phyloP scores from a whole-genome alignment of 2,329 filamentous ascomycete species.

The Exophiala spinifera region DNA sequence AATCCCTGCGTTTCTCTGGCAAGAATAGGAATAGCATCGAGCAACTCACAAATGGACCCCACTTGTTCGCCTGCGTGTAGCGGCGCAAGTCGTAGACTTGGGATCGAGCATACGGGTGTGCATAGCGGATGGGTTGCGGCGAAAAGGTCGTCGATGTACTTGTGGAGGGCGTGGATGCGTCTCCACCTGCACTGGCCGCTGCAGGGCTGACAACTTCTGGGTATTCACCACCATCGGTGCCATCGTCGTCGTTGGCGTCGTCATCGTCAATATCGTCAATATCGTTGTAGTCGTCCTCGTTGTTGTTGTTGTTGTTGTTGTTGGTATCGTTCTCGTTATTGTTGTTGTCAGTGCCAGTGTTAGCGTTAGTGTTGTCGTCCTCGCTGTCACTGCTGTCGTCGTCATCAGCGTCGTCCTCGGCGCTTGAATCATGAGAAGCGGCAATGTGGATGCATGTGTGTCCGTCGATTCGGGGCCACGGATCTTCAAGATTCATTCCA shows the following conservation, averaged over 20 bases:
- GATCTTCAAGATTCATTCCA: constrained; percentile 55
- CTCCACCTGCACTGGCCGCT: no score
- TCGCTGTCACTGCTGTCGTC: constrained; percentile 1
- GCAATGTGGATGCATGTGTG: constrained; percentile 6
- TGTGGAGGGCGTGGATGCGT: not conserved
- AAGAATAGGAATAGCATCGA: no score
- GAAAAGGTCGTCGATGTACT: not conserved
- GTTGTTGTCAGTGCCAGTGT: not conserved
- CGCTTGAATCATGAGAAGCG: not conserved
- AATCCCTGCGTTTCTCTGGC: no score
- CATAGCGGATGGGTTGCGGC: constrained; percentile 22
- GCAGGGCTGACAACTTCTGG: no score
- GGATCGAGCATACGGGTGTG: constrained; percentile 62
- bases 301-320: no score
- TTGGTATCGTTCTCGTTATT: constrained; percentile 1
- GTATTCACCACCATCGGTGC: not conserved
- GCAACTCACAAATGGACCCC: constrained; percentile 62
- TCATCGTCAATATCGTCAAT: not conserved
- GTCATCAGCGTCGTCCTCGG: not conserved
- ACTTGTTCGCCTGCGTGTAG: constrained; percentile 59
- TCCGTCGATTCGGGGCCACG: constrained; percentile 13
- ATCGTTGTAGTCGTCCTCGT: no score
- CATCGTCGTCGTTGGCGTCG: not conserved
- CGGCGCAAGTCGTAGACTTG: constrained; percentile 72
- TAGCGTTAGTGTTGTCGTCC: not conserved